Evolutionary conservation across 1,284 basidiomycete genomes (phyloP).

Genomic region (Malassezia nana): DNA sequence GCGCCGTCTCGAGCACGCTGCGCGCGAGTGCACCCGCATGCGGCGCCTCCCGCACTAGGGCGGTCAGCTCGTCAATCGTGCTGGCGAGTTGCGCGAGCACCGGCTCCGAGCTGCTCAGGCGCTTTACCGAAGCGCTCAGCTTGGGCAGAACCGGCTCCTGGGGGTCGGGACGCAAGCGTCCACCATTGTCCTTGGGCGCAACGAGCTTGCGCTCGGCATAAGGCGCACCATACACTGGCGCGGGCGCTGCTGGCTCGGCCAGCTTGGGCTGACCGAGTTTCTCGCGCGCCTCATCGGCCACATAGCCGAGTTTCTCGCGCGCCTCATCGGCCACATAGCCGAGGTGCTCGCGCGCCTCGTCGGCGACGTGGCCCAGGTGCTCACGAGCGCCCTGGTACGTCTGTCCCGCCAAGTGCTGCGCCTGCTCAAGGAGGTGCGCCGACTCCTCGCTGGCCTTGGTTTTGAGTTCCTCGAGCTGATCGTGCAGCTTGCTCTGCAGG

Average conservation of each 20-base stretch:
- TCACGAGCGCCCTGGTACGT: slow-evolving; percentile 17
- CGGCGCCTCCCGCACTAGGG: slow-evolving; percentile 58
- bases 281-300: slow-evolving; percentile 23
- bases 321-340: slow-evolving; percentile 24
- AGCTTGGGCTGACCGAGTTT: slow-evolving; percentile 32
- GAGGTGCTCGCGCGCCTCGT: slow-evolving; percentile 25
- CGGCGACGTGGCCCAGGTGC: slow-evolving; percentile 8
- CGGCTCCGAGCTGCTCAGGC: slow-evolving; percentile 68
- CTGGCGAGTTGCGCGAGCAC: slow-evolving; percentile 81
- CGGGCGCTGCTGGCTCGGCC: slow-evolving; percentile 9
- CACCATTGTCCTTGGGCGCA: slow-evolving; percentile 23
- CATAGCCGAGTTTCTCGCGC: neutral
- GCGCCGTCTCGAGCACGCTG: slow-evolving; percentile 55
- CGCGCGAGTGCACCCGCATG: slow-evolving; percentile 53
- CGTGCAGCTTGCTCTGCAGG: slow-evolving; percentile 24
- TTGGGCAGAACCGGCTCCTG: slow-evolving; percentile 54
- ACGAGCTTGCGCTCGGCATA: slow-evolving; percentile 32
- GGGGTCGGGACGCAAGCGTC: slow-evolving; percentile 35
- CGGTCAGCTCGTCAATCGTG: slow-evolving; percentile 84
- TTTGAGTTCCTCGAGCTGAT: slow-evolving; percentile 47
- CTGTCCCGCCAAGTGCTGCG: slow-evolving; percentile 25
- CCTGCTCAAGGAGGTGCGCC: slow-evolving; percentile 13
- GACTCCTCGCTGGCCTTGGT: slow-evolving; percentile 26
- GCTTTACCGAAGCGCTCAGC: slow-evolving; percentile 68
- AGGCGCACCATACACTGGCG: slow-evolving; percentile 27